Conservation (phyloP, 129 eudicot species). For the Rutidosis leptorrhynchoides region DNA sequence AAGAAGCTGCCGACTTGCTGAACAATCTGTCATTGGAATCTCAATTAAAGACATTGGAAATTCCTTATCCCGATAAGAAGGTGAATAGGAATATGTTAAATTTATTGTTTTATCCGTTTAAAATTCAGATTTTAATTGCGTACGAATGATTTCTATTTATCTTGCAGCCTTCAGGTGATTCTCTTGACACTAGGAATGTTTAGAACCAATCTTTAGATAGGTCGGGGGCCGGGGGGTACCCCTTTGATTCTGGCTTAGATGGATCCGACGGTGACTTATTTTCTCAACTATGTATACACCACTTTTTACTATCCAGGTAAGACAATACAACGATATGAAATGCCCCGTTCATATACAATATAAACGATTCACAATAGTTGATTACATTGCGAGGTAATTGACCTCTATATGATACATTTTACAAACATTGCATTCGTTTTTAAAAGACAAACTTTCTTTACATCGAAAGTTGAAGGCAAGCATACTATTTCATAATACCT, state of each 20-base stretch:
- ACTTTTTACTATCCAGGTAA: constrained; percentile 70
- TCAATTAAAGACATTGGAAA: constrained; percentile 54
- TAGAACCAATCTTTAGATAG: constrained; percentile 48
- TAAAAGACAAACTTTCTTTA: no score
- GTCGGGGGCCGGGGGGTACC: constrained; percentile 56
- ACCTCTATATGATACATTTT: no score
- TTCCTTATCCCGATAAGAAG: constrained; percentile 67
- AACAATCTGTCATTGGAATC: constrained; percentile 79
- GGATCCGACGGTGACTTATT: constrained; percentile 58
- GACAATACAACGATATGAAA: no score
- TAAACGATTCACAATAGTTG: no score
- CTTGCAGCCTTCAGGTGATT: constrained; percentile 34
- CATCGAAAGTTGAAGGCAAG: no score
- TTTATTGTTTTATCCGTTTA: background rate
- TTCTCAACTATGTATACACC: constrained; percentile 51
- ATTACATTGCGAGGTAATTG: no score
- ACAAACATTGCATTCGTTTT: no score
- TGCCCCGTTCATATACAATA: no score
- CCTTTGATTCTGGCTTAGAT: constrained; percentile 52
- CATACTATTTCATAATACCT: no score
- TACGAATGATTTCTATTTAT: background rate
- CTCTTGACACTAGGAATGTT: constrained; percentile 37
- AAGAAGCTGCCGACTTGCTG: constrained; percentile 82
- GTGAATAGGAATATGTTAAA: constrained; percentile 18
- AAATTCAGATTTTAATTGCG: background rate